phyloP scores from a whole-genome alignment of 2,329 filamentous ascomycete species.

The Neospermospora avenae region DNA sequence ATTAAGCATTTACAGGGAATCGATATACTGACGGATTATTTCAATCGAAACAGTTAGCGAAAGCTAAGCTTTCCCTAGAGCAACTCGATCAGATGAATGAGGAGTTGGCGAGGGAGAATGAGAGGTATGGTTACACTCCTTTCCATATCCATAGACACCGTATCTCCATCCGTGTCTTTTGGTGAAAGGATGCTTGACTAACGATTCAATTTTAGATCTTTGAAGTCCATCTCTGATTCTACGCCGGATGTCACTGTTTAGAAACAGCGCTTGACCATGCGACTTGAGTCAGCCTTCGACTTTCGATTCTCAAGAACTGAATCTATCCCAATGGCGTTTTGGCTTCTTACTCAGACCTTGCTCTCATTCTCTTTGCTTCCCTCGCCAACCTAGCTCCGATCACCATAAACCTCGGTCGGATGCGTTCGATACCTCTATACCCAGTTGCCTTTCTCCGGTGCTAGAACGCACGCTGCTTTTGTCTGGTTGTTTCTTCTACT shows the following conservation, averaged over 20 bases:
- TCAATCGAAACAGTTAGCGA: slow-evolving; percentile 32
- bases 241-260: slow-evolving; percentile 7
- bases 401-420: no score
- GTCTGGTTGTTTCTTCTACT: no score
- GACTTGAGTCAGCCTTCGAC: not conserved
- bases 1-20: no score
- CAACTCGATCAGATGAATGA: slow-evolving; percentile 50
- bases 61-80: slow-evolving; percentile 32
- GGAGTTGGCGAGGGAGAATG: slow-evolving; percentile 54
- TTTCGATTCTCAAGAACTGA: not conserved
- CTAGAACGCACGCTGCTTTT: no score
- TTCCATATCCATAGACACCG: no score
- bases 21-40: slow-evolving; percentile 21
- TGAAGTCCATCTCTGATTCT: slow-evolving; percentile 36
- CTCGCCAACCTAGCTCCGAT: slow-evolving; percentile 12
- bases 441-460: slow-evolving; percentile 6
- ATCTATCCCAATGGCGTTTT: slow-evolving; percentile 16
- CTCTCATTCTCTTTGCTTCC: slow-evolving; percentile 12
- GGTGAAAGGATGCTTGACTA: not conserved
- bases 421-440: slow-evolving; percentile 24
- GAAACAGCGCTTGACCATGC: not conserved
- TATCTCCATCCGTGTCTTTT: not conserved
- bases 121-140: no score
- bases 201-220: slow-evolving; percentile 30
- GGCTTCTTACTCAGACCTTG: slow-evolving; percentile 6